Conservation (phyloP, 345 rosid genomes). For the Dipteronia sinensis region DNA sequence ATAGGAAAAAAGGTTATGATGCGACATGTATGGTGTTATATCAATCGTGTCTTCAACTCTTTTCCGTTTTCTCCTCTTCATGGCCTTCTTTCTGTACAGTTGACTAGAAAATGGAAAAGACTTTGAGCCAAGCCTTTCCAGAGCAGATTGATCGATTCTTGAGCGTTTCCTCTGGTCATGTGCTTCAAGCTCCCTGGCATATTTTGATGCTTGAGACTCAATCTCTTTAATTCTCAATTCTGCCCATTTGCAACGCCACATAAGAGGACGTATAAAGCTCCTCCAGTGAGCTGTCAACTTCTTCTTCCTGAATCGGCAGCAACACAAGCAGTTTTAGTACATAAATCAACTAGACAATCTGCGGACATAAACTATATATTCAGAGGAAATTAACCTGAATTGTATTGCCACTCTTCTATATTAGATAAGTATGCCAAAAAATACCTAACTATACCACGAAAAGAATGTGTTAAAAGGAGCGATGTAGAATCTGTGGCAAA, state of each 20-base stretch:
- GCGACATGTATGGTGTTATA: conserved; percentile 55
- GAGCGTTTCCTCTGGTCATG: conserved; percentile 50
- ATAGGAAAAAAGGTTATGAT: conserved; percentile 72
- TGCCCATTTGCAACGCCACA: conserved; percentile 95
- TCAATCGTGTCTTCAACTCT: conserved; percentile 64
- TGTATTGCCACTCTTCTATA: background rate
- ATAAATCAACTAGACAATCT: no score
- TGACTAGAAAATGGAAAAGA: conserved; percentile 69
- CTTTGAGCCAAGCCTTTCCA: conserved; percentile 66
- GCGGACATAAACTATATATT: no score
- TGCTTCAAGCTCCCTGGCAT: conserved; percentile 52
- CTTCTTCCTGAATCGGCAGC: conserved; percentile 59
- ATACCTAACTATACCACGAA: background rate
- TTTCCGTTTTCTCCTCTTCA: conserved; percentile 73
- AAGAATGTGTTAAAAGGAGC: background rate
- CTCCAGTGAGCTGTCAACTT: conserved; percentile 85
- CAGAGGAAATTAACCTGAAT: no score
- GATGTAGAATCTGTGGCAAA: background rate
- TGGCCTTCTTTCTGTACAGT: conserved; percentile 48
- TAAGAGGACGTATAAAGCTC: conserved; percentile 72
- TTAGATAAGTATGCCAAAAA: background rate
- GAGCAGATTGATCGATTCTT: conserved; percentile 38
- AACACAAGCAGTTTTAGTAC: conserved; percentile 1
- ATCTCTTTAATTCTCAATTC: conserved; percentile 74
- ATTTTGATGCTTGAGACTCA: conserved; percentile 65